Evolutionary conservation across 2,329 filamentous ascomycete genomes (phyloP), one percentile per base, ranked within the genome.

Genomic region (Harringtonia aguacate): DNA sequence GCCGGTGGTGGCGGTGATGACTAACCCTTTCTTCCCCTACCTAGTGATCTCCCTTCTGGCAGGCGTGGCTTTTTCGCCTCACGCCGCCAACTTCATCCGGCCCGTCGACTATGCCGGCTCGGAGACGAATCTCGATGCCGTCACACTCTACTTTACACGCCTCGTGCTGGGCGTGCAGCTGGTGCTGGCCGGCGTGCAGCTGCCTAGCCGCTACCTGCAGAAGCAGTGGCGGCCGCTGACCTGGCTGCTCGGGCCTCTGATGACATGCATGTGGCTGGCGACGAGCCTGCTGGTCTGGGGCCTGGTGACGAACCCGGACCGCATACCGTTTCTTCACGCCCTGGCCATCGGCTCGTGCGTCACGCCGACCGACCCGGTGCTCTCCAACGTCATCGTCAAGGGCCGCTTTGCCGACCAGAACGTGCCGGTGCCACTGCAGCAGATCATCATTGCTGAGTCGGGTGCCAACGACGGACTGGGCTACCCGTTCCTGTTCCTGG

Each of bases 371-470:
- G 89, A 95, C 55, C 89, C 89, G 0, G 79, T 95, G 1, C 62
- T 95, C 31, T 90, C 84, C 15, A 90, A 92, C 50, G 84, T 84
- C 3, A 94, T 95, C 46, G 86, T 95, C 37, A 95, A 95, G 66
- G 51, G 48, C 37, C 41, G 48, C 9, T 95, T 94, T 57, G 89
- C 89, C 1, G 88, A 95, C 56, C 83, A 88, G 55, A 92, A 95
- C 58, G 81, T 95, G 17, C 87, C 89, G 0, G 81, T 79, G 46
- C 75, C 81, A 24, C 66, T 95, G 39, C 87, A 94, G 65, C 79
- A 83, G 50, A 86, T 87, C 53, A 85, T 87, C 55, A 74, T 84
- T 39, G 82, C 79, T 21, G 88, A 95, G 64, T 88, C 84, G 0
- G 89, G 88, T 2, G 84, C 86, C 2, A 95, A 95, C 55, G 88